These are phyloP conservation scores for Lasiodiplodia gonubiensis DNA, from an alignment of 2,329 filamentous ascomycete genomes.

Conservation along the genomic window DNA sequence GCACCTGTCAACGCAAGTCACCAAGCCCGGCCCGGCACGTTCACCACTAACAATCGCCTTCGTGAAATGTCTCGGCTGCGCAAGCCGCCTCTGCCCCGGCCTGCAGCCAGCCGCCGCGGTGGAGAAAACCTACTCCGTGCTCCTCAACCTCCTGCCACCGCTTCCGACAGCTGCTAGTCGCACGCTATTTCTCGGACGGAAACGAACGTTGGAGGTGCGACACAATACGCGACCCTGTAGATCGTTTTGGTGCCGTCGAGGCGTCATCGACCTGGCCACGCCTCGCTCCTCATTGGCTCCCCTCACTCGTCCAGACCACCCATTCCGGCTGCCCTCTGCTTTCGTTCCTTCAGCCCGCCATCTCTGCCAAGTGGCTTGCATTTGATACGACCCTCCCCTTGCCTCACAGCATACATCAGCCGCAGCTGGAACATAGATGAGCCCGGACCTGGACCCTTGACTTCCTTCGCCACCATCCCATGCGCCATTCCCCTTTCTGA, in stretches of 20 bases:
- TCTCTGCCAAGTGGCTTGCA: background rate
- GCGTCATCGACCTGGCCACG: conserved; percentile 22
- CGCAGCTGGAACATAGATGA: background rate
- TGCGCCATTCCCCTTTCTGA: background rate
- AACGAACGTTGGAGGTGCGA: conserved; percentile 2
- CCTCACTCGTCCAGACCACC: background rate
- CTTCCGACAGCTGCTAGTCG: background rate
- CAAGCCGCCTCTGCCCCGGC: background rate
- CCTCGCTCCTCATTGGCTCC: conserved; percentile 2
- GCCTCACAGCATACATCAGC: background rate
- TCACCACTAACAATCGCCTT: too few relatives aligned
- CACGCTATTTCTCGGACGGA: background rate
- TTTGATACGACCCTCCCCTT: background rate
- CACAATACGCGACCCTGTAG: conserved; percentile 17
- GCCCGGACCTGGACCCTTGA: background rate
- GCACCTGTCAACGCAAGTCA: conserved; percentile 15
- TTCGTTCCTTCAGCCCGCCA: background rate
- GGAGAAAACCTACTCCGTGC: conserved; percentile 1
- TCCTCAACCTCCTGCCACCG: background rate
- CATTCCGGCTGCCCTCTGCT: background rate
- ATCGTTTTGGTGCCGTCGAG: conserved; percentile 27
- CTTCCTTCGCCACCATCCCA: background rate
- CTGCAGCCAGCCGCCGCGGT: background rate
- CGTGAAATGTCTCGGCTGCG: conserved; percentile 9
- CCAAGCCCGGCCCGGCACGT: background rate